These are phyloP conservation scores for Apiospora pterosperma DNA, from an alignment of 2,329 filamentous ascomycete genomes.

Conservation along the genomic window DNA sequence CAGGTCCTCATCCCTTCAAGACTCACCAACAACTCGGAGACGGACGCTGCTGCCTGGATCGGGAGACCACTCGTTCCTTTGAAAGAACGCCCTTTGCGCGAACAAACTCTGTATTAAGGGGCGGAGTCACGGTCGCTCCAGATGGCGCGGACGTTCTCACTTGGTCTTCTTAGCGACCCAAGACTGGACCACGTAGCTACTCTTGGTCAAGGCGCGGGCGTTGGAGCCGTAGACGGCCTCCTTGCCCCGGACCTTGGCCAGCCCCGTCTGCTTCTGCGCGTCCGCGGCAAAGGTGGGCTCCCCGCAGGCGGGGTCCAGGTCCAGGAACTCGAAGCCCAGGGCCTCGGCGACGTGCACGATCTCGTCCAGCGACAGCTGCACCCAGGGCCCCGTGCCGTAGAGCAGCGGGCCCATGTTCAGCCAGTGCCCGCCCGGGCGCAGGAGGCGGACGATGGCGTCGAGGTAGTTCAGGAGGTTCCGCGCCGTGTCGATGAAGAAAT, in stretches of 20 bases:
- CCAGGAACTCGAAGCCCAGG: constrained; percentile 48
- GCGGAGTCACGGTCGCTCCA: background rate
- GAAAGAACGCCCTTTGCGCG: no score
- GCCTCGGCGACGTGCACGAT: constrained; percentile 43
- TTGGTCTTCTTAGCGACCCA: constrained; percentile 40
- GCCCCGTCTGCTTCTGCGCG: background rate
- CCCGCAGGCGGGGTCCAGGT: constrained; percentile 35
- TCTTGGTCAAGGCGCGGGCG: constrained; percentile 44
- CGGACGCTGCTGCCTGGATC: background rate
- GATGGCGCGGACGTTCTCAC: background rate
- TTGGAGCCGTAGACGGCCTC: constrained; percentile 52
- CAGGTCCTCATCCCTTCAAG: background rate
- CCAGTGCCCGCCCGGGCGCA: constrained; percentile 48
- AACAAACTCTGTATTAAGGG: background rate
- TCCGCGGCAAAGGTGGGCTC: constrained; percentile 32
- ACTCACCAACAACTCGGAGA: background rate
- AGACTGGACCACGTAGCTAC: constrained; percentile 52
- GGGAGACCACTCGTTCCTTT: background rate
- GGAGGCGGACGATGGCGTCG: constrained; percentile 46
- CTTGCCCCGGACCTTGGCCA: constrained; percentile 37
- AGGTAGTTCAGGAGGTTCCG: constrained; percentile 53
- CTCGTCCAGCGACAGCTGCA: constrained; percentile 54
- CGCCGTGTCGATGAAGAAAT: constrained; percentile 61
- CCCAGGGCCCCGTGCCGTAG: constrained; percentile 51
- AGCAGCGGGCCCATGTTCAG: constrained; percentile 54